Percentiles rank a stretch among this genome's conserved stretches.
Conservation (phyloP, 1,284 basidiomycete species). For the Naganishia sp. region DNA sequence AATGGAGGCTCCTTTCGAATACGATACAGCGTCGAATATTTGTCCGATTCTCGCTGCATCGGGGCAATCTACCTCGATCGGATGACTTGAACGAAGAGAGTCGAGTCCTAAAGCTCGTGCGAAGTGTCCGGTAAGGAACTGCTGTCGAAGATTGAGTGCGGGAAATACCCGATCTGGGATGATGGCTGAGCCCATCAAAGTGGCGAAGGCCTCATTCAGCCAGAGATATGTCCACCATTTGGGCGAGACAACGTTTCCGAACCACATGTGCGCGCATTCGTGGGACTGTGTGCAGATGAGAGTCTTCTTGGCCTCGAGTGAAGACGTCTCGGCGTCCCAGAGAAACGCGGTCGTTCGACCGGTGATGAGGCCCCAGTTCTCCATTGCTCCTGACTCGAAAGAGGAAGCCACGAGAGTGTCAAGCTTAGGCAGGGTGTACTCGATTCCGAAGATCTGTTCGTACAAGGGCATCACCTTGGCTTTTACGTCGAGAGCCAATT, state of each 20-base stretch:
- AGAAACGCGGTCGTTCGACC: constrained; percentile 82
- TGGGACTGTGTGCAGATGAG: constrained; percentile 79
- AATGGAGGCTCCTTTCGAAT: constrained; percentile 83
- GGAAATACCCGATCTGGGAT: constrained; percentile 69
- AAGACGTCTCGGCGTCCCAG: constrained; percentile 73
- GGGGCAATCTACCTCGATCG: constrained; percentile 88
- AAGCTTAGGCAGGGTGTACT: constrained; percentile 82
- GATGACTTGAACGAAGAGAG: constrained; percentile 86
- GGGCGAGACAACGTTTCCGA: constrained; percentile 55
- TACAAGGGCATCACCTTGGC: constrained; percentile 81
- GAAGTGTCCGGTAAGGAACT: constrained; percentile 60
- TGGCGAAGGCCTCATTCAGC: constrained; percentile 75
- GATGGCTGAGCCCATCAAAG: constrained; percentile 83
- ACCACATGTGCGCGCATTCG: constrained; percentile 67
- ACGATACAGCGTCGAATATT: constrained; percentile 55
- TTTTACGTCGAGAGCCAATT: constrained; percentile 75
- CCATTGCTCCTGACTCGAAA: constrained; percentile 92
- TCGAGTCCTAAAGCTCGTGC: constrained; percentile 74
- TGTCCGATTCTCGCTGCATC: constrained; percentile 79
- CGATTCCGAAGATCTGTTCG: constrained; percentile 85
- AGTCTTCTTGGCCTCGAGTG: constrained; percentile 73
- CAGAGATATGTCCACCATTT: constrained; percentile 76
- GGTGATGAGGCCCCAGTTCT: constrained; percentile 93
- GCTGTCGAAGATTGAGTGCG: constrained; percentile 59
- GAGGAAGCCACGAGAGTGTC: constrained; percentile 73